Evolutionary conservation across 2,329 filamentous ascomycete species (phyloP).

Genomic region (Stagonosporopsis vannaccii): DNA sequence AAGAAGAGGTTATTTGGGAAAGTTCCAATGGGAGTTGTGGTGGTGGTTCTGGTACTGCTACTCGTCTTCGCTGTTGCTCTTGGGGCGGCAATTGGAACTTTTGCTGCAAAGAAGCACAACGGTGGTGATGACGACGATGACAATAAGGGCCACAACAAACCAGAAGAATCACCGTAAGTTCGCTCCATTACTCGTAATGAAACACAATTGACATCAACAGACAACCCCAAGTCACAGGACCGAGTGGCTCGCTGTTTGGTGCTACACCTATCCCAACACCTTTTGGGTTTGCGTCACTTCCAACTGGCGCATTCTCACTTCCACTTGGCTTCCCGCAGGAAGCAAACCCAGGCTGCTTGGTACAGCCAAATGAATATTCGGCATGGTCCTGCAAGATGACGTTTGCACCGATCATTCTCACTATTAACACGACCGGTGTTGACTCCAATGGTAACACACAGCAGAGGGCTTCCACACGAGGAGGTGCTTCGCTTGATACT

Average conservation of each 20-base stretch:
- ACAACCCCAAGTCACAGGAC: constrained; percentile 55
- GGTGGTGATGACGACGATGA: constrained; percentile 8
- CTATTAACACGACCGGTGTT: constrained; percentile 30
- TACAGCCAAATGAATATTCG: constrained; percentile 52
- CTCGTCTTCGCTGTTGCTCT: constrained; percentile 57
- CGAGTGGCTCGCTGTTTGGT: constrained; percentile 57
- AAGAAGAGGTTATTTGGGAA: constrained; percentile 57
- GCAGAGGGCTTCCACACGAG: constrained; percentile 33
- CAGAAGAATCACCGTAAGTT: constrained; percentile 43
- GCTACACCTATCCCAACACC: constrained; percentile 60
- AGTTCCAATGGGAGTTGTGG: constrained; percentile 60
- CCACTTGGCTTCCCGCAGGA: constrained; percentile 57
- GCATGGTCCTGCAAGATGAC: constrained; percentile 60
- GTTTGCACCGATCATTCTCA: constrained; percentile 43
- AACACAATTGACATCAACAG: constrained; percentile 31
- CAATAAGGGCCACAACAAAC: constrained; percentile 20
- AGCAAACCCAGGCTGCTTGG: constrained; percentile 59
- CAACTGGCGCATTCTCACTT: constrained; percentile 59
- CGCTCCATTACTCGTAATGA: not conserved
- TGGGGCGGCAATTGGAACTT: constrained; percentile 62
- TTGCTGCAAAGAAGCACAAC: constrained; percentile 54
- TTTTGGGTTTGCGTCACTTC: constrained; percentile 53
- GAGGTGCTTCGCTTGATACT: constrained; percentile 43
- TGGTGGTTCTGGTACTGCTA: constrained; percentile 56
- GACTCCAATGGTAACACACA: constrained; percentile 14